Percentiles rank a stretch among this genome's conserved stretches.
phyloP scores from a whole-genome alignment of 2,329 filamentous ascomycete genomes.

The Colletotrichum filicis region DNA sequence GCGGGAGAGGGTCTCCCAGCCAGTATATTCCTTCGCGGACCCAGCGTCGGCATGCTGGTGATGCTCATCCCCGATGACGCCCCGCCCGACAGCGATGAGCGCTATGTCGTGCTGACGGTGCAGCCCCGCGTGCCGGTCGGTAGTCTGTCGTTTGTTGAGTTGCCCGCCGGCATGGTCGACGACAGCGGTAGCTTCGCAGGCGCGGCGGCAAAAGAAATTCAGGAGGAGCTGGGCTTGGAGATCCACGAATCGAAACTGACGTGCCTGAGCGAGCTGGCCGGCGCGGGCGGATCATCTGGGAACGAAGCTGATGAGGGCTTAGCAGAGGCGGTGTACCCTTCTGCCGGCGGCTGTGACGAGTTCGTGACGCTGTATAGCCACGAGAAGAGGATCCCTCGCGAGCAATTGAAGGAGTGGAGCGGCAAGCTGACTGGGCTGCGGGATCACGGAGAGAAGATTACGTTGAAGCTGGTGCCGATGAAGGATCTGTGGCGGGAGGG shows the following conservation, averaged over 20 bases:
- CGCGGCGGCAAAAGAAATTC: conserved; percentile 68
- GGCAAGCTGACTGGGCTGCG: conserved; percentile 68
- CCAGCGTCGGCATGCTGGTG: conserved; percentile 70
- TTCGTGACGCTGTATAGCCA: conserved; percentile 68
- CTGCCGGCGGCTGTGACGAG: conserved; percentile 70
- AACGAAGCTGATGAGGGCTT: conserved; percentile 48
- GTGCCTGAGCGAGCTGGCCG: conserved; percentile 63
- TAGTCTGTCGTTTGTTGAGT: conserved; percentile 64
- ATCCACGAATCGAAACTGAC: conserved; percentile 60
- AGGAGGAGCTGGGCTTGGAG: conserved; percentile 68
- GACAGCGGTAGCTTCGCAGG: conserved; percentile 65
- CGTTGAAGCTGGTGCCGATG: conserved; percentile 67
- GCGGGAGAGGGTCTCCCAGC: conserved; percentile 63
- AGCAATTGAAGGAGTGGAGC: conserved; percentile 63
- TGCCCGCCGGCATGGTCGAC: conserved; percentile 71
- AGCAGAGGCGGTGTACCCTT: conserved; percentile 65
- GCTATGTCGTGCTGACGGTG: conserved; percentile 68
- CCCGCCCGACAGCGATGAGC: conserved; percentile 52
- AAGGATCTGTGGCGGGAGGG: conserved; percentile 68
- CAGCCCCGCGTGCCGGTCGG: conserved; percentile 68
- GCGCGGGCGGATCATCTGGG: conserved; percentile 36
- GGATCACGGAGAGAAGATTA: conserved; percentile 70
- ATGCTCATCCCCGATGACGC: conserved; percentile 65
- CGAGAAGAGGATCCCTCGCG: conserved; percentile 62
- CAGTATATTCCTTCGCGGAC: conserved; percentile 66